A percentile compares a stretch with the other conserved stretches of the same genome.
Conservation (phyloP, 2,329 filamentous ascomycete species). For the Ploettnerulaceae sp. region DNA sequence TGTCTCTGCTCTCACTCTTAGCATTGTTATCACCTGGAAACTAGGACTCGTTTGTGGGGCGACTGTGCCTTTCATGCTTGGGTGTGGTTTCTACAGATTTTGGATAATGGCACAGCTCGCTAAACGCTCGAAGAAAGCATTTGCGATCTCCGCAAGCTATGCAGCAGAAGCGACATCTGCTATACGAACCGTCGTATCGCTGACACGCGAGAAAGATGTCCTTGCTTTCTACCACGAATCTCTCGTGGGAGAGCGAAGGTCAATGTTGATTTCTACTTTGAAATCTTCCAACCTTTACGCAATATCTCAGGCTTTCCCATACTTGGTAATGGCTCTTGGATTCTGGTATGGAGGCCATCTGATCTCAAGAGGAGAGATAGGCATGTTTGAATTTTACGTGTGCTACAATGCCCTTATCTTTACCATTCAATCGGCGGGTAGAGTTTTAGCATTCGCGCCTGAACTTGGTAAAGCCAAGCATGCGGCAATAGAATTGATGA, state of each 20-base stretch:
- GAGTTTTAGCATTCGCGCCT: conserved; percentile 15
- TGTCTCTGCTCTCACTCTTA: conserved; percentile 62
- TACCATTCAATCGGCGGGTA: conserved; percentile 14
- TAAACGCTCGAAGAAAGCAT: conserved; percentile 53
- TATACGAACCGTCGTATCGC: conserved; percentile 12
- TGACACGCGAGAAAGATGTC: conserved; percentile 52
- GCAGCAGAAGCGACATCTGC: conserved; percentile 58
- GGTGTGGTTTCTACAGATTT: conserved; percentile 43
- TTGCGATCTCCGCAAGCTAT: conserved; percentile 57
- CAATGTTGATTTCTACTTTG: conserved; percentile 9
- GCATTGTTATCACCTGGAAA: conserved; percentile 76
- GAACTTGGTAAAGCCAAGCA: conserved; percentile 88
- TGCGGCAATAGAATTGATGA: conserved; percentile 72
- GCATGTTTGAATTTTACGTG: conserved; percentile 44
- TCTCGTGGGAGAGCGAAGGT: not conserved
- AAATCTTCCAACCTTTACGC: conserved; percentile 32
- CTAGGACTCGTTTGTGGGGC: conserved; percentile 62
- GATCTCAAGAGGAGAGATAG: conserved; percentile 37
- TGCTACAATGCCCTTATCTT: conserved; percentile 45
- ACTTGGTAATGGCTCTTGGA: conserved; percentile 34
- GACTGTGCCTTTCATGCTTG: conserved; percentile 45
- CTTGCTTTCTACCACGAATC: not conserved
- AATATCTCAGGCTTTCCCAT: conserved; percentile 25
- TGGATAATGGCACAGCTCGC: conserved; percentile 51
- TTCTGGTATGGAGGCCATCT: conserved; percentile 40